These are phyloP conservation scores for Xylariomycetidae sp. DNA, from an alignment of 2,329 filamentous ascomycete species.

Conservation along the genomic window DNA sequence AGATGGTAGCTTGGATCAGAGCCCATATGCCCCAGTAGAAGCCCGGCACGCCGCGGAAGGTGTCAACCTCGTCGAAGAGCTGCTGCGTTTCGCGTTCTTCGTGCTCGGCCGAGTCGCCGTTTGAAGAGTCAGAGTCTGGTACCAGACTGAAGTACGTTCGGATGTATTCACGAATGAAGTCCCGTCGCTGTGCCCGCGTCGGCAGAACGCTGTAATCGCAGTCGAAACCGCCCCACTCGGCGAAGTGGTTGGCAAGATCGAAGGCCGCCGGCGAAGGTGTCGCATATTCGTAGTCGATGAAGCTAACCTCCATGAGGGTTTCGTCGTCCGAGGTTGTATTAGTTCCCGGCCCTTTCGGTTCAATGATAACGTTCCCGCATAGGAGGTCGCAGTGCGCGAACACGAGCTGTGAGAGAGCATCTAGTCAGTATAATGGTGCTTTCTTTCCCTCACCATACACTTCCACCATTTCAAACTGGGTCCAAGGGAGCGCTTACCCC, in stretches of 20 bases:
- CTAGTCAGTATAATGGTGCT: not conserved
- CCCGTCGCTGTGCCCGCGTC: conserved; percentile 65
- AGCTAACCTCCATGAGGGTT: conserved; percentile 49
- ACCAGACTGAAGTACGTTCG: conserved; percentile 60
- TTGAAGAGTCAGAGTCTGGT: conserved; percentile 22
- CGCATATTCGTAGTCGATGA: conserved; percentile 99
- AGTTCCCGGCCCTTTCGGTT: conserved; percentile 30
- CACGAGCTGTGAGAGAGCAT: conserved; percentile 53
- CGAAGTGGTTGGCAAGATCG: conserved; percentile 96
- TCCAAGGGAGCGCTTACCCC: conserved; percentile 54
- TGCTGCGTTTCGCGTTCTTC: conserved; percentile 59
- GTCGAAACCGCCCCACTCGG: conserved; percentile 95
- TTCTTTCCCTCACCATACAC: conserved; percentile 1
- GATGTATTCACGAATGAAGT: conserved; percentile 82
- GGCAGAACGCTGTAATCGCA: conserved; percentile 85
- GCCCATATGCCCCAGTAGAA: conserved; percentile 95
- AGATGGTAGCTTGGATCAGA: conserved; percentile 88
- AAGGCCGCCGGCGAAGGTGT: conserved; percentile 92
- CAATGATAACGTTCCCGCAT: conserved; percentile 92
- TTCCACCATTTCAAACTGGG: too few relatives aligned
- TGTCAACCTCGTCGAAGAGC: conserved; percentile 75
- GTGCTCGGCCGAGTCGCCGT: conserved; percentile 22
- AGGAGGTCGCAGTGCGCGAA: conserved; percentile 95
- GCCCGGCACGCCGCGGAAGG: conserved; percentile 82
- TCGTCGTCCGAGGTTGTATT: conserved; percentile 23